Base-by-base conservation (phyloP, 1,284 basidiomycete species). In the Psilocybe mexicana region DNA sequence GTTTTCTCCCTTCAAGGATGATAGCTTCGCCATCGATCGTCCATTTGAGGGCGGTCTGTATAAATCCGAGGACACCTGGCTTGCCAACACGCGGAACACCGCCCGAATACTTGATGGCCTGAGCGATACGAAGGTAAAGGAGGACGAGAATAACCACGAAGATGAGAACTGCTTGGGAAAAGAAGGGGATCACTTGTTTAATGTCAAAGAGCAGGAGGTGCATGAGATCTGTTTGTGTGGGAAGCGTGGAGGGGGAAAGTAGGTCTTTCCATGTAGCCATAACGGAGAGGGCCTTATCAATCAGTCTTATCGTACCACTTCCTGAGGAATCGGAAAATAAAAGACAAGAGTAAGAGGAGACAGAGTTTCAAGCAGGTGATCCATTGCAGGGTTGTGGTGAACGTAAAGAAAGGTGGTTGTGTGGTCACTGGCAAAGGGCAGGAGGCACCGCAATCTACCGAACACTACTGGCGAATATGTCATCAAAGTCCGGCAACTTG, bases 11-110 rank as follows among this genome's bases (percentile, higher is more conserved):
- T 58, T 73, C 63, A 25, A 61, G 36, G 36, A 75, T 69, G 28
- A 72, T 61, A 35, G 60, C 38, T 54, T 67, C 66, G 25, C 68
- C 65, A 42, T 73, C 63, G 11, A 72, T 28, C 3, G 71, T 72
- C 52, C 65, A 75, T 42, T 65, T 64, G 24, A 71, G n/a, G 30
- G 73, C 72, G 14, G 71, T 69, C 26, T 55, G 52, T 25, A 75
- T 61, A 58, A 72, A 74, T 36, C 72, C 71, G 48, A 70, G 53
- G 43, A 71, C 65, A 10, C 72, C 72, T 56, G 70, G 52, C 45
- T 62, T 61, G 6, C 73, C 72, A 40, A 73, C 56, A 8, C 71
- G 69, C 46, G 72, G 69, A 47, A 73, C 65, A 46, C 66, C 65
- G 14, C 69, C 68, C 30, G 67, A 56, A 48, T 72, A 70, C 35